Percentiles rank a stretch among this genome's conserved stretches.
phyloP scores from a whole-genome alignment of 148 eudicot genomes.

The Cornus florida region DNA sequence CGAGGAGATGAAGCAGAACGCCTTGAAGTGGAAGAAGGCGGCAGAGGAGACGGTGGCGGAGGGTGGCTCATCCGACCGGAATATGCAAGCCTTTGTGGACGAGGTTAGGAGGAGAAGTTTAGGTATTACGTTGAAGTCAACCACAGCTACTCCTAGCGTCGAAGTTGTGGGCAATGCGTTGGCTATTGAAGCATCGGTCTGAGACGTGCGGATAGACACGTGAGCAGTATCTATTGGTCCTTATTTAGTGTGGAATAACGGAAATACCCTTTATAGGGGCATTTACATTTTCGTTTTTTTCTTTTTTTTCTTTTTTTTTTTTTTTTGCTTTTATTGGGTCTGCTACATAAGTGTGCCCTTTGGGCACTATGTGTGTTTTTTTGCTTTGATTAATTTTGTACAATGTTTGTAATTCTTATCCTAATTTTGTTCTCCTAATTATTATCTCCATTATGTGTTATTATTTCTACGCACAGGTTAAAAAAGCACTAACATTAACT shows the following conservation, averaged over 20 bases:
- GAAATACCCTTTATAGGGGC: neutral
- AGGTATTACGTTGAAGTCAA: neutral
- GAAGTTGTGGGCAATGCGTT: neutral
- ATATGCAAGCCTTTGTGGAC: slow-evolving; percentile 53
- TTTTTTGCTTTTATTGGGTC: too few species aligned
- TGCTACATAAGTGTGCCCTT: neutral
- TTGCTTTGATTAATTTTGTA: neutral
- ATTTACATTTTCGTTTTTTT: neutral
- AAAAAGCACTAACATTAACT: too few species aligned
- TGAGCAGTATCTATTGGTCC: neutral
- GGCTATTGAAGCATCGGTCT: neutral
- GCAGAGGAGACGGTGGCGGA: slow-evolving; percentile 59
- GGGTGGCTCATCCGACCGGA: slow-evolving; percentile 66
- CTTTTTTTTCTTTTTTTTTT: too few species aligned
- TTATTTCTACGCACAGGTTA: neutral
- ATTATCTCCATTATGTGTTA: too few species aligned
- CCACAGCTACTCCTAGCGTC: neutral
- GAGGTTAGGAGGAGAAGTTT: slow-evolving; percentile 40
- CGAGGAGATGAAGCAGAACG: slow-evolving; percentile 53
- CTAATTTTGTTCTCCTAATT: too few species aligned
- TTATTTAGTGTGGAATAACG: neutral
- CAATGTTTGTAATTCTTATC: too few species aligned
- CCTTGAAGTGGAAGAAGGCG: slow-evolving; percentile 51
- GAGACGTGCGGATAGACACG: neutral
- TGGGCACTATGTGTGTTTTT: neutral